Evolutionary conservation across 176 grass and related monocot species (phyloP), one percentile per base, ranked within the genome.

Genomic region (Carex myosuroides): DNA sequence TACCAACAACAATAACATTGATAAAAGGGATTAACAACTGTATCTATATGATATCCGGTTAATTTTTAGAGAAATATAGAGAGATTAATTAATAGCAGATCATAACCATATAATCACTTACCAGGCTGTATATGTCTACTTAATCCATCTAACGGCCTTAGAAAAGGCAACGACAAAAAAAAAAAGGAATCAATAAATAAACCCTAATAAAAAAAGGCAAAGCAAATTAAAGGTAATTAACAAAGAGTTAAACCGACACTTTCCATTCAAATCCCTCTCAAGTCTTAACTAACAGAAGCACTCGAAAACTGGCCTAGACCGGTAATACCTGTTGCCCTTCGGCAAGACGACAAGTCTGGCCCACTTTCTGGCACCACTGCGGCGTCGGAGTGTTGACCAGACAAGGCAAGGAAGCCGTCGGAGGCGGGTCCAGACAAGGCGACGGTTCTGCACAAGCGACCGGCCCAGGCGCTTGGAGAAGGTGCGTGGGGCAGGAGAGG

Each of bases 401-500:
- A 86, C 87, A 1, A 91, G 62, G 8, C 88, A 61, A 41, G 90
- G 94, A 13, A 91, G 84, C 18, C 71, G 85, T 0, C 90, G 83
- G 16, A 94, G 77, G 18, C 94, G 88, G 44, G 33, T 60, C 92
- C 89, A 97, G 73, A 97, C 88, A 67, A 97, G 90, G 70, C 94
- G 90, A 14, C 92, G 83, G 22, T 87, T 89, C 54, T 89, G 90
- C 63, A 85, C 77, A 4, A 89, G 76, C 42, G 91, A 52, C 13
- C 58, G 24, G 13, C 66, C 57, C 8, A 81, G 57, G 13, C 83
- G 22, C 77, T 73, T 80, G 2, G 60, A 65, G 62, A 83, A 68
- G 61, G 80, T 84, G 46, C 18, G 85, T 21, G 61, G 65, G 22
- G 48, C 72, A 64, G 83, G 84, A 58, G 82, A 93, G 69, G 57